Evolutionary conservation across 164 flowering plant species (phyloP).

Genomic region (Platanus orientalis): DNA sequence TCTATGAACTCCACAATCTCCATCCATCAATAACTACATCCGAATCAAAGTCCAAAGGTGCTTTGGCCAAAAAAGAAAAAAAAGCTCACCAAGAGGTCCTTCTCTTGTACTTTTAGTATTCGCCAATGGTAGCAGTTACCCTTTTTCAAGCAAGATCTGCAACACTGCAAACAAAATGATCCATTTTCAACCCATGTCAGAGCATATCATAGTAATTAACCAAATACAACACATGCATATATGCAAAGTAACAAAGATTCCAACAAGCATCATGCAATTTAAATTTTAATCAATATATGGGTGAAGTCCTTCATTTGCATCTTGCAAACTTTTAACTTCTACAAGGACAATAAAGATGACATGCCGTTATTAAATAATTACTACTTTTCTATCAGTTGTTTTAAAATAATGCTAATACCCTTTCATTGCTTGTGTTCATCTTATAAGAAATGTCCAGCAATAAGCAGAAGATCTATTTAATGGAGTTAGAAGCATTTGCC

Average conservation of each 20-base stretch:
- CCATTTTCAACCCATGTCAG: not conserved
- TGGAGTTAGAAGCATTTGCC: too few species aligned
- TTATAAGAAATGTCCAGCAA: too few species aligned
- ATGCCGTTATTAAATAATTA: too few species aligned
- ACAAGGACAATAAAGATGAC: too few species aligned
- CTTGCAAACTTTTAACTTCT: too few species aligned
- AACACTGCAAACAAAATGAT: slow-evolving; percentile 31
- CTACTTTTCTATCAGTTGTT: too few species aligned
- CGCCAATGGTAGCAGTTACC: slow-evolving; percentile 41
- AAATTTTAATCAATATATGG: not conserved
- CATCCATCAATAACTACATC: not conserved
- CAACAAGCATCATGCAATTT: not conserved
- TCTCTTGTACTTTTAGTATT: slow-evolving; percentile 52
- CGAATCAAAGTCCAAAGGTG: not conserved
- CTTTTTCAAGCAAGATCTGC: slow-evolving; percentile 34
- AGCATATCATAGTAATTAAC: not conserved
- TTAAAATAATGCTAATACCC: too few species aligned
- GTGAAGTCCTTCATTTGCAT: too few species aligned
- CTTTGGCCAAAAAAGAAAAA: not conserved
- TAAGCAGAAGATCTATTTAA: too few species aligned
- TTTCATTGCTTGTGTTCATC: too few species aligned
- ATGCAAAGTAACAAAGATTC: not conserved
- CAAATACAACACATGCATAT: not conserved
- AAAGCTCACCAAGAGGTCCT: slow-evolving; percentile 55
- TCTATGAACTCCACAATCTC: not conserved